Conservation (phyloP, 2,329 filamentous ascomycete species). For the Ophiostoma angusticollis region DNA sequence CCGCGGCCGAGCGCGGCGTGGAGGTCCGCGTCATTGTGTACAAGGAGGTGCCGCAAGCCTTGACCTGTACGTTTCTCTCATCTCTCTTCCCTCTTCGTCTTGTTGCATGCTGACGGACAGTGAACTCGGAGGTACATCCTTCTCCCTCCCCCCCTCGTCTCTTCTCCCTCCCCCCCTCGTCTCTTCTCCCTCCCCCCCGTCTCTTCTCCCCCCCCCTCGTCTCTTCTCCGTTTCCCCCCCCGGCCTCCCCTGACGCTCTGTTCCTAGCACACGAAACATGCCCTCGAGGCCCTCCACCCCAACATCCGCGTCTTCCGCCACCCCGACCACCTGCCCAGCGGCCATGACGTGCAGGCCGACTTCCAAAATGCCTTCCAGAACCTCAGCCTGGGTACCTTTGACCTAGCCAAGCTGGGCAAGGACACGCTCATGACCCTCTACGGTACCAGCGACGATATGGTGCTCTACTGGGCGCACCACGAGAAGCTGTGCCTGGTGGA, state of each 20-base stretch:
- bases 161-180: not conserved
- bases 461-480: constrained; percentile 87
- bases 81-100: too few relatives aligned
- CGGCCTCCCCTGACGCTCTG: not conserved
- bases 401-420: constrained; percentile 51
- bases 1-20: constrained; percentile 73
- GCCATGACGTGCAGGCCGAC: constrained; percentile 52
- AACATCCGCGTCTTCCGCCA: constrained; percentile 86
- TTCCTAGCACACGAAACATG: constrained; percentile 64
- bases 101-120: constrained; percentile 32
- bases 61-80: constrained; percentile 49
- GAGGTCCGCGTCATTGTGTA: constrained; percentile 80
- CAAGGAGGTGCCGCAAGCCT: constrained; percentile 74
- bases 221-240: constrained; percentile 17
- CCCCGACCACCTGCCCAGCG: constrained; percentile 72
- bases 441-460: constrained; percentile 66
- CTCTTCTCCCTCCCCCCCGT: constrained; percentile 17
- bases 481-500: constrained; percentile 83
- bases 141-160: too few relatives aligned
- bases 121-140: constrained; percentile 8
- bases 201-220: not conserved
- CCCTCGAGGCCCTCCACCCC: constrained; percentile 60
- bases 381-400: constrained; percentile 34
- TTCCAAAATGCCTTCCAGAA: constrained; percentile 49
- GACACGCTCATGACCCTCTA: constrained; percentile 70